Evolutionary conservation across 2,329 filamentous ascomycete genomes (phyloP).

Genomic region (Nemania diffusa): DNA sequence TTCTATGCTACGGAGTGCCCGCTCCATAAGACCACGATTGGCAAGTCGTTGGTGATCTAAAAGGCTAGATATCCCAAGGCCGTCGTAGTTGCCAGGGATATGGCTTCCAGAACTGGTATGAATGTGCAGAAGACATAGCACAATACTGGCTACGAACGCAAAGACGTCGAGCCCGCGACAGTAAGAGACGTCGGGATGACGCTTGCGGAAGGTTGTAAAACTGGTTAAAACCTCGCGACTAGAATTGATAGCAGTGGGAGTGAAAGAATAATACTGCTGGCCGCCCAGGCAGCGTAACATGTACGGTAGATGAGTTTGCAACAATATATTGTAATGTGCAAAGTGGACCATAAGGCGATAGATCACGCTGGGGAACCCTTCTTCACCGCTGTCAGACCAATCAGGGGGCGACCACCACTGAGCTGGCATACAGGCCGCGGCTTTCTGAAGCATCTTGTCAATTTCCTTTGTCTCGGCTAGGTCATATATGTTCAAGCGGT

Average conservation of each 20-base stretch:
- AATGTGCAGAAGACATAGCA: slow-evolving; percentile 56
- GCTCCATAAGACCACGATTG: slow-evolving; percentile 57
- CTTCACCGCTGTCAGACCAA: slow-evolving; percentile 18
- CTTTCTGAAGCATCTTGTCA: slow-evolving; percentile 53
- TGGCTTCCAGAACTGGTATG: slow-evolving; percentile 43
- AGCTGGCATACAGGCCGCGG: slow-evolving; percentile 52
- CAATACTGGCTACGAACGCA: slow-evolving; percentile 53
- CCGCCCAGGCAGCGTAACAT: slow-evolving; percentile 46
- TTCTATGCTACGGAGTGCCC: slow-evolving; percentile 50
- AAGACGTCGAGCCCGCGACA: slow-evolving; percentile 58
- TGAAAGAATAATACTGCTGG: slow-evolving; percentile 52
- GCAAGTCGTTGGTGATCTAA: slow-evolving; percentile 55
- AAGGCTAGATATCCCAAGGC: slow-evolving; percentile 43
- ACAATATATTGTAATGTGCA: slow-evolving; percentile 55
- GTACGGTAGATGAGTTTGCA: slow-evolving; percentile 59
- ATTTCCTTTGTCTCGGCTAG: slow-evolving; percentile 48
- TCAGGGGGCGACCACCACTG: slow-evolving; percentile 55
- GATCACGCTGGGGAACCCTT: slow-evolving; percentile 46
- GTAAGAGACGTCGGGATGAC: slow-evolving; percentile 47
- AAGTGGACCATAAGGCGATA: slow-evolving; percentile 56
- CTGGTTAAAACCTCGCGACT: slow-evolving; percentile 56
- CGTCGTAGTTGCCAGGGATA: slow-evolving; percentile 2
- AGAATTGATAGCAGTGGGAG: slow-evolving; percentile 53
- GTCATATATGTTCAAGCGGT: slow-evolving; percentile 45
- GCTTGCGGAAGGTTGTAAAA: slow-evolving; percentile 53